Percentiles rank a stretch among this genome's conserved stretches.
Evolutionary conservation across 768 basidiomycete species (phyloP).

Genomic region (Boletus tylopilopsis): DNA sequence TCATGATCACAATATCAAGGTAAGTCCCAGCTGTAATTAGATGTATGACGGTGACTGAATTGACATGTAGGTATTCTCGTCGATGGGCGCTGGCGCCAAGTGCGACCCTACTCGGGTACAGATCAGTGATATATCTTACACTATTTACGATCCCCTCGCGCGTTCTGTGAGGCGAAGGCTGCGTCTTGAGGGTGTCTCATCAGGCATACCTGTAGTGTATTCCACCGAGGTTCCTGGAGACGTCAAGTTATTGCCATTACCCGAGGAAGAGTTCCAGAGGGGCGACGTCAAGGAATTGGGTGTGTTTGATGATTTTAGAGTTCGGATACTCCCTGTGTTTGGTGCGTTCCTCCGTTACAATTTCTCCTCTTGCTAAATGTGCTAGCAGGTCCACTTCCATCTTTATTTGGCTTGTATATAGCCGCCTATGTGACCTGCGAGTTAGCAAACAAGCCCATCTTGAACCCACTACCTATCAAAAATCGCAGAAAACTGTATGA

Average conservation of each 20-base stretch:
- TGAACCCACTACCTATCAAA: constrained; percentile 82
- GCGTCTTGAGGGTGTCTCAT: constrained; percentile 55
- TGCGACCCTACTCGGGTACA: constrained; percentile 93
- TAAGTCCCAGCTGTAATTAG: constrained; percentile 23
- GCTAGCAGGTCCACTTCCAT: constrained; percentile 57
- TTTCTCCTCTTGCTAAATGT: neutral
- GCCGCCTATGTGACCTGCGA: constrained; percentile 87
- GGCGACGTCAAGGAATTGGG: constrained; percentile 87
- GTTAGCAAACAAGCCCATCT: constrained; percentile 78
- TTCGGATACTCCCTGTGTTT: constrained; percentile 89
- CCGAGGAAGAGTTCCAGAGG: constrained; percentile 89
- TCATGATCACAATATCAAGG: constrained; percentile 74
- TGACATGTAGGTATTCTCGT: constrained; percentile 73
- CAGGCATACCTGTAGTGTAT: constrained; percentile 85
- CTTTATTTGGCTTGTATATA: constrained; percentile 87
- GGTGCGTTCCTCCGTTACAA: constrained; percentile 41
- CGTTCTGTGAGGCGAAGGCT: constrained; percentile 81
- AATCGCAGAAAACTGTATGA: constrained; percentile 82
- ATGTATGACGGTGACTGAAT: neutral
- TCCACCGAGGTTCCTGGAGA: constrained; percentile 92
- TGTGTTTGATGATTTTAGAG: constrained; percentile 89
- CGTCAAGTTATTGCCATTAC: constrained; percentile 82
- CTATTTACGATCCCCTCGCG: constrained; percentile 93
- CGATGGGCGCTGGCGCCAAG: constrained; percentile 96
- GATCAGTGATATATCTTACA: constrained; percentile 90